phyloP scores from a whole-genome alignment of 192 early-diverging fungal species.

The Backusella tuberculispora region DNA sequence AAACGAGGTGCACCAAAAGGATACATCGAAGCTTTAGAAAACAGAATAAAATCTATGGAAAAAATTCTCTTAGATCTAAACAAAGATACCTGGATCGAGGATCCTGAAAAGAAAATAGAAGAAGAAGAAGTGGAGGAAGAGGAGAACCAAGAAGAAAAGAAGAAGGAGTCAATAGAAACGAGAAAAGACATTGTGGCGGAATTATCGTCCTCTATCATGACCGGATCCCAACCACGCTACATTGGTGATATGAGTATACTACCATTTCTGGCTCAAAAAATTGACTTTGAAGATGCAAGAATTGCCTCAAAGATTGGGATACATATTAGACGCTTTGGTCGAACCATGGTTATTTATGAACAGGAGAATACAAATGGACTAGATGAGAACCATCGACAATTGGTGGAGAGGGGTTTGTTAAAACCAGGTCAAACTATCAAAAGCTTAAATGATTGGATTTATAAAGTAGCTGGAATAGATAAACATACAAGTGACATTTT shows the following conservation, averaged over 20 bases:
- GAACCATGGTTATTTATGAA: slow-evolving; percentile 25
- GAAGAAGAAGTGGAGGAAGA: not conserved
- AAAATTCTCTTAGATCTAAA: slow-evolving; percentile 16
- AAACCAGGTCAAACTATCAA: slow-evolving; percentile 26
- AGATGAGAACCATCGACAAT: not conserved
- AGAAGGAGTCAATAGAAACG: not conserved
- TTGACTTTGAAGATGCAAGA: slow-evolving; percentile 23
- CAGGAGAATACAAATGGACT: not conserved
- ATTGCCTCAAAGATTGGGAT: not conserved
- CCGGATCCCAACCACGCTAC: slow-evolving; percentile 19
- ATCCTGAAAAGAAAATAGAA: not conserved
- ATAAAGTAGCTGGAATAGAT: slow-evolving; percentile 29
- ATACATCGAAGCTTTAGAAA: slow-evolving; percentile 38
- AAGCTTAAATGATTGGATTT: slow-evolving; percentile 33
- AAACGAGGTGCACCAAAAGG: slow-evolving; percentile 37
- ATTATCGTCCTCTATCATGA: not conserved
- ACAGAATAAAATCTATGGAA: slow-evolving; percentile 37
- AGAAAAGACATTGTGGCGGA: not conserved
- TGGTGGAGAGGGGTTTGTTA: slow-evolving; percentile 23
- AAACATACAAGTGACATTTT: slow-evolving; percentile 33
- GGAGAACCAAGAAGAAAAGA: not conserved
- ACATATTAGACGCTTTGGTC: slow-evolving; percentile 24
- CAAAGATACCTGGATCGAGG: not conserved
- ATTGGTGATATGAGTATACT: slow-evolving; percentile 30
- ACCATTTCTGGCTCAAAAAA: slow-evolving; percentile 27